Evolutionary conservation across 108 stramenopile species (phyloP).

Genomic region (Cyclostephanos tholiformis): DNA sequence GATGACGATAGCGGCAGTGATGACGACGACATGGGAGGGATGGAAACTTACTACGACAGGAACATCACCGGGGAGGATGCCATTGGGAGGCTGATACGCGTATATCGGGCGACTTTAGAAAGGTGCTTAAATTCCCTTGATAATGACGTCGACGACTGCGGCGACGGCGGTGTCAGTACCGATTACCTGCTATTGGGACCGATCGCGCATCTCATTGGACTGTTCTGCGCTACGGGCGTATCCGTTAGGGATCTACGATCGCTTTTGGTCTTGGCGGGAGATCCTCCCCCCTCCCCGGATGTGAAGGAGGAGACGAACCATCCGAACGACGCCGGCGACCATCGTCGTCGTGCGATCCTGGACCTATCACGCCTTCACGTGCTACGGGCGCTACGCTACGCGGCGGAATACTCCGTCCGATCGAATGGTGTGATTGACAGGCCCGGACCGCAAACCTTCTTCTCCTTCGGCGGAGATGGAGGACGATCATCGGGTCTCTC

Average conservation of each 20-base stretch:
- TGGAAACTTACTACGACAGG: background rate
- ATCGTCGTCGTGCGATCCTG: conserved; percentile 8
- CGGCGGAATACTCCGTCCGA: conserved; percentile 60
- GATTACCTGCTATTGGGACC: conserved; percentile 54
- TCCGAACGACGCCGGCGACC: too few species aligned
- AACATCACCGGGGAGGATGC: background rate
- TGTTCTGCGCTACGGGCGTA: conserved; percentile 56
- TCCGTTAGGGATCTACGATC: conserved; percentile 47
- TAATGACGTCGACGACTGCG: background rate
- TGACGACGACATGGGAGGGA: conserved; percentile 2
- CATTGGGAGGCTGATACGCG: conserved; percentile 25
- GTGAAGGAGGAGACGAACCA: background rate
- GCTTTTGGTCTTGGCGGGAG: conserved; percentile 47
- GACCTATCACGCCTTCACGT: conserved; percentile 47
- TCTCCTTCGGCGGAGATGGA: conserved; percentile 54
- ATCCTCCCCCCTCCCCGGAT: background rate
- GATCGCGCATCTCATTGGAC: conserved; percentile 58
- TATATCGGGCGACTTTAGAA: conserved; percentile 26
- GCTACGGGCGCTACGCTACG: conserved; percentile 56
- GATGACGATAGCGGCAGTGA: background rate
- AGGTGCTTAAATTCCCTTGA: conserved; percentile 10
- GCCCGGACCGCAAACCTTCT: conserved; percentile 61
- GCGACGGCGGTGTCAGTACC: background rate
- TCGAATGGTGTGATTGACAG: conserved; percentile 52
- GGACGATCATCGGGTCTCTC: conserved; percentile 46